Conservation (phyloP, 2,329 filamentous ascomycete genomes). For the Pseudogymnoascus sp. region DNA sequence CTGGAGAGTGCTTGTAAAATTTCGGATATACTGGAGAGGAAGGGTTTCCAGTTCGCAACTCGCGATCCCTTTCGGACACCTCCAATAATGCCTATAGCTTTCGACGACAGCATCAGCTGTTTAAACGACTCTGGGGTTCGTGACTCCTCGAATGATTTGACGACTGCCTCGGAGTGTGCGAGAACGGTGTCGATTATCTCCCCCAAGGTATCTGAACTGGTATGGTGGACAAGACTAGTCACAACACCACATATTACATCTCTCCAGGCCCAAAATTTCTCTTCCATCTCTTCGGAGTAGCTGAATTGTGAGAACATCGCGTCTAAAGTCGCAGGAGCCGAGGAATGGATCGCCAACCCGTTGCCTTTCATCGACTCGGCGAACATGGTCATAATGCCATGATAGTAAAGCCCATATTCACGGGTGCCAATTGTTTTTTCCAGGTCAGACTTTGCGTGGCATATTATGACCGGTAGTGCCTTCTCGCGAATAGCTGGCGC, state of each 20-base stretch:
- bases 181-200: constrained; percentile 56
- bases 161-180: constrained; percentile 34
- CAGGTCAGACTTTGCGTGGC: constrained; percentile 64
- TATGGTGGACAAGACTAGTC: constrained; percentile 76
- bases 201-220: constrained; percentile 62
- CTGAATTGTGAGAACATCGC: constrained; percentile 38
- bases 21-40: constrained; percentile 49
- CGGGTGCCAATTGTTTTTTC: constrained; percentile 41
- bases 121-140: constrained; percentile 28
- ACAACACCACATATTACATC: constrained; percentile 68
- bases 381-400: constrained; percentile 87
- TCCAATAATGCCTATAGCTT: constrained; percentile 59
- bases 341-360: constrained; percentile 51
- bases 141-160: constrained; percentile 31
- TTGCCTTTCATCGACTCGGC: constrained; percentile 68
- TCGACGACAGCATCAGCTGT: constrained; percentile 40
- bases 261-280: constrained; percentile 45
- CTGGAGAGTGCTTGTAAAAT: constrained; percentile 43
- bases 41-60: constrained; percentile 59
- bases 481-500: constrained; percentile 66
- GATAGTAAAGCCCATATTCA: constrained; percentile 62
- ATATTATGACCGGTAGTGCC: constrained; percentile 61
- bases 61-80: constrained; percentile 75
- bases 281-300: constrained; percentile 37
- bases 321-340: constrained; percentile 44